Percentiles rank a stretch among this genome's conserved stretches.
Evolutionary conservation across 345 rosid species (phyloP).

Genomic region (Populus pruinosa): DNA sequence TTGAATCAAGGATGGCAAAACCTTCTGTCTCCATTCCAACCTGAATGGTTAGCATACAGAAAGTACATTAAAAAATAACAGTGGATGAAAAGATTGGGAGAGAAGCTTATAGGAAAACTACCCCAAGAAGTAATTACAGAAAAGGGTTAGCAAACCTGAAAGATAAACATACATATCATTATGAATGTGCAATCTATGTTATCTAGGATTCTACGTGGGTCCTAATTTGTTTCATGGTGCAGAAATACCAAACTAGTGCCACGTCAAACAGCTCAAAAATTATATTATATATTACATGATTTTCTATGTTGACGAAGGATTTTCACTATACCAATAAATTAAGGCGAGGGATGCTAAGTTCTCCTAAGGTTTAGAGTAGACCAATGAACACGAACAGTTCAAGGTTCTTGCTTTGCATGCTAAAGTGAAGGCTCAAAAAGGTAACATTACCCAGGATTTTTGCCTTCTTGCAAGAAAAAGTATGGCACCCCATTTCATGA

Average conservation of each 20-base stretch:
- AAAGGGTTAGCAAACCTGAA: background rate
- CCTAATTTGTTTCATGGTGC: background rate
- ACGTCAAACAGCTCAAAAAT: background rate
- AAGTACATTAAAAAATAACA: background rate
- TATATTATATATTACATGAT: background rate
- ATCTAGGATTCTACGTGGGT: background rate
- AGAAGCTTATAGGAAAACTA: background rate
- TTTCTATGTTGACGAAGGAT: background rate
- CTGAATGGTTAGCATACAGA: conserved; percentile 28
- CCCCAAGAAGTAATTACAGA: background rate
- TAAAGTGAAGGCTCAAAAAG: background rate
- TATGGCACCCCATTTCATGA: background rate
- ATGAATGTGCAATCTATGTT: background rate
- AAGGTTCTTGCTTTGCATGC: background rate
- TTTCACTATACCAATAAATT: background rate
- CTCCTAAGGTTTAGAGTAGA: background rate
- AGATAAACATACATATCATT: background rate
- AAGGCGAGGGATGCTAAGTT: background rate
- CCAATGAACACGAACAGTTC: background rate
- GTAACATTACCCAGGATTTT: background rate
- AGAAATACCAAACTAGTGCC: background rate
- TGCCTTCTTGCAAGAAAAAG: background rate
- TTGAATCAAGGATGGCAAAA: conserved; percentile 80
- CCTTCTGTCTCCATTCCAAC: conserved; percentile 91
- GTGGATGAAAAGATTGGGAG: background rate